Percentiles rank a stretch among this genome's conserved stretches.
Conservation (phyloP, 352 stramenopile genomes). For the Pythium chondricola region DNA sequence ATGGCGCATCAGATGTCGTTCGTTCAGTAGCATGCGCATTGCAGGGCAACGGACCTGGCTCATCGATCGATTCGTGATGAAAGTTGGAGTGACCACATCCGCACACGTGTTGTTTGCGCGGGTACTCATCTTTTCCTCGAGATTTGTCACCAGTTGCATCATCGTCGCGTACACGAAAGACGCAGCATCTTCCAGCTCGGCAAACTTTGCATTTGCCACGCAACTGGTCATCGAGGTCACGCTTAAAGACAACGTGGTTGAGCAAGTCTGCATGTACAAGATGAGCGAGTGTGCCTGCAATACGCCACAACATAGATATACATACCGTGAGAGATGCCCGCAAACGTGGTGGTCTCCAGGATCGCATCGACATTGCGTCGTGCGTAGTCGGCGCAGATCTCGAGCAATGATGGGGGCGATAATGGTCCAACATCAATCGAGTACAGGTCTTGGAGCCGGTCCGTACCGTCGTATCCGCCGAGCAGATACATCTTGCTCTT, state of each 20-base stretch:
- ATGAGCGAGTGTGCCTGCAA: no score
- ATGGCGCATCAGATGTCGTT: background rate
- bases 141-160: constrained; percentile 11
- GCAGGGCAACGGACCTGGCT: constrained; percentile 47
- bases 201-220: constrained; percentile 76
- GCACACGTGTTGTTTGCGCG: constrained; percentile 29
- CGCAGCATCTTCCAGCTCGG: constrained; percentile 52
- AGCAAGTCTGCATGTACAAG: constrained; percentile 68
- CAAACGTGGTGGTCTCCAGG: constrained; percentile 63
- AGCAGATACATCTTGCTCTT: constrained; percentile 82
- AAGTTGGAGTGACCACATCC: constrained; percentile 70
- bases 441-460: constrained; percentile 81
- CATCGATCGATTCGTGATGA: constrained; percentile 70
- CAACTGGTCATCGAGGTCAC: constrained; percentile 53
- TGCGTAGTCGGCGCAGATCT: constrained; percentile 68
- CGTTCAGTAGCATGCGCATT: no score
- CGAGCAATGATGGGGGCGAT: constrained; percentile 58
- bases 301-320: constrained; percentile 1
- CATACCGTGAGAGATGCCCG: constrained; percentile 57
- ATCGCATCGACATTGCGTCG: constrained; percentile 61
- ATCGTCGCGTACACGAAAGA: constrained; percentile 50
- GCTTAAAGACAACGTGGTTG: constrained; percentile 73
- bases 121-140: constrained; percentile 18
- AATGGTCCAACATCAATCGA: constrained; percentile 78
- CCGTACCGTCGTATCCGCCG: constrained; percentile 79